Evolutionary conservation across 2,329 filamentous ascomycete species (phyloP).

Genomic region (Coleophoma eucalyptorum): DNA sequence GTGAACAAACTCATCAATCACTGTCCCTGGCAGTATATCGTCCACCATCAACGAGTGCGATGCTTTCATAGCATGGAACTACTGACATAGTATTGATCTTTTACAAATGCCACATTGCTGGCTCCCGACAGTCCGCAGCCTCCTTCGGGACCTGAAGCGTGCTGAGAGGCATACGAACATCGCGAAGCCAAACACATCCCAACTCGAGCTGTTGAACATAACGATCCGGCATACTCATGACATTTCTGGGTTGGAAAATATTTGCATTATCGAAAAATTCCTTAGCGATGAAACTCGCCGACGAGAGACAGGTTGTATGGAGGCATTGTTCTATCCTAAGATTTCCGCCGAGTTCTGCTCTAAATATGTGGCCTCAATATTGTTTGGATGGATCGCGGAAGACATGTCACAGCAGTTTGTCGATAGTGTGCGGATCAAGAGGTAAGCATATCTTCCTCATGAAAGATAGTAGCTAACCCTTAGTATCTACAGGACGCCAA

Average conservation of each 20-base stretch:
- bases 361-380: background rate
- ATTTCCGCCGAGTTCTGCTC: background rate
- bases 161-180: too few relatives aligned
- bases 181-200: background rate
- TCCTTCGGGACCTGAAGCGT: background rate
- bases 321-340: background rate
- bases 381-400: background rate
- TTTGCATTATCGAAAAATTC: background rate
- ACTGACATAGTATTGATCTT: too few relatives aligned
- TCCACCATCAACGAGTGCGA: too few relatives aligned
- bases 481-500: background rate
- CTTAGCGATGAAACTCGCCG: background rate
- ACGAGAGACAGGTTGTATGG: background rate
- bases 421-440: background rate
- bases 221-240: background rate
- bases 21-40: too few relatives aligned
- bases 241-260: background rate
- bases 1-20: too few relatives aligned
- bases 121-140: background rate
- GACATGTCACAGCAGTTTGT: background rate
- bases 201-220: background rate
- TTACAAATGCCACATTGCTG: background rate
- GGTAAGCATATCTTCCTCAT: background rate
- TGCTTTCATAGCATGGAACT: too few relatives aligned
- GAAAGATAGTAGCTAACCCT: background rate